Evolutionary conservation across 169 alveolate genomes (phyloP).

Genomic region (Plasmodium knowlesi): DNA sequence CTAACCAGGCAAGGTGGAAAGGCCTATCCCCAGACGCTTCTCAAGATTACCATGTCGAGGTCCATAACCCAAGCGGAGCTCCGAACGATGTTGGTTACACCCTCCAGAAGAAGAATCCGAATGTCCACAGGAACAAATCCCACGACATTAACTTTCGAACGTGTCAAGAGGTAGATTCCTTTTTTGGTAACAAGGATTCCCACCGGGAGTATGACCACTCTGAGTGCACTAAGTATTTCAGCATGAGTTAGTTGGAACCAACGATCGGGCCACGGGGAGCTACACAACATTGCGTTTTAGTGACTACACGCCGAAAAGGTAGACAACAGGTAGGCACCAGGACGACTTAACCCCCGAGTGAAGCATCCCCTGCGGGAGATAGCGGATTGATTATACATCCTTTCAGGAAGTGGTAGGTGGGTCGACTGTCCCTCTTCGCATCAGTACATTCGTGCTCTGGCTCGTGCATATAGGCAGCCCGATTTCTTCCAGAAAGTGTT

Average conservation of each 20-base stretch:
- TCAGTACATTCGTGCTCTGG: neutral
- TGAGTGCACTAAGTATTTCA: neutral
- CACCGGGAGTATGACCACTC: neutral
- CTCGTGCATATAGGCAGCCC: neutral
- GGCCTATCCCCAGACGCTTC: neutral
- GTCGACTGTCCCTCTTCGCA: neutral
- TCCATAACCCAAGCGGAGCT: neutral
- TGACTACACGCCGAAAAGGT: neutral
- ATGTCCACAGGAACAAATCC: neutral
- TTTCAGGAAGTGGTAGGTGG: too few species aligned
- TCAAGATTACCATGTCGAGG: neutral
- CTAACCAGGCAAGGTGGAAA: neutral
- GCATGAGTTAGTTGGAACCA: neutral
- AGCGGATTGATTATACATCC: neutral
- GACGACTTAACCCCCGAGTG: neutral
- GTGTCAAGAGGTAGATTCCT: neutral
- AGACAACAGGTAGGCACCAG: neutral
- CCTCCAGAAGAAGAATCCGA: neutral
- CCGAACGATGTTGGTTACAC: neutral
- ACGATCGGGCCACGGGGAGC: neutral
- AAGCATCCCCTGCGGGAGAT: neutral
- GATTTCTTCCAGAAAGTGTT: neutral
- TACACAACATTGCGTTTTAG: neutral
- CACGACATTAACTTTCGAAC: neutral
- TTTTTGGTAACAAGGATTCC: neutral